Base-by-base conservation (phyloP, 2,329 filamentous ascomycete genomes). In the Cladosporium velox region DNA sequence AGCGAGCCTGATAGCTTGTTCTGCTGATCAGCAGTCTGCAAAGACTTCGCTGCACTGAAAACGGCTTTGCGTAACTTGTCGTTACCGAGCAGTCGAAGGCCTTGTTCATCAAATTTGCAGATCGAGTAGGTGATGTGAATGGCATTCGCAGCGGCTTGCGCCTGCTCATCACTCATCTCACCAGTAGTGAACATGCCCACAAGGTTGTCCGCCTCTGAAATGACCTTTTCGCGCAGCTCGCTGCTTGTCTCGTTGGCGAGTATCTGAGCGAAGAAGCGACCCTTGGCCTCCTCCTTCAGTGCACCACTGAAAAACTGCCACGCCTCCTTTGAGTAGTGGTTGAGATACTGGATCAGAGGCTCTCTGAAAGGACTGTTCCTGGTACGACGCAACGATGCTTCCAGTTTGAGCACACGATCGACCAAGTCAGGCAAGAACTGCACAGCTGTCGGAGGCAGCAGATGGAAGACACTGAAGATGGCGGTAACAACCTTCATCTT, bases 401-500 rank as follows among this genome's bases (percentile, higher is more conserved):
- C 95, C 0, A 99, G 84, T 51, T 93, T 90, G 65, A 99, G 83
- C n/a, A 96, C 92, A 61, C 91, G 91, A 70, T 96, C 91, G 59
- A 98, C 92, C 52, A 99, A 86, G 34, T 91, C 88, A 67, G 93
- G 92, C 78, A 98, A 93, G 77, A 99, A 99, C 18, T 90, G 88
- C 67, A 93, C 91, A 1, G 96, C 96, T 11, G 92, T 92, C 0
- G 92, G 86, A 0, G 96, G 95, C 4, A 99, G 84, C n/a, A 99
- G 85, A 76, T 98, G 93, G 77, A 99, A 99, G 65, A 99, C 94
- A 75, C 97, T 95, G 77, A 99, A 90, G 64, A 98, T 96, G 0
- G 94, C 92, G 2, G 93, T 91, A 44, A 98, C 92, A 57, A 98
- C 91, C 80, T 95, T 96, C 90, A 99, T 97, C 71, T 92, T 89